Evolutionary conservation across 73 alveolate species (phyloP), one percentile per base, ranked within the genome.

Genomic region (Blepharisma stoltei): DNA sequence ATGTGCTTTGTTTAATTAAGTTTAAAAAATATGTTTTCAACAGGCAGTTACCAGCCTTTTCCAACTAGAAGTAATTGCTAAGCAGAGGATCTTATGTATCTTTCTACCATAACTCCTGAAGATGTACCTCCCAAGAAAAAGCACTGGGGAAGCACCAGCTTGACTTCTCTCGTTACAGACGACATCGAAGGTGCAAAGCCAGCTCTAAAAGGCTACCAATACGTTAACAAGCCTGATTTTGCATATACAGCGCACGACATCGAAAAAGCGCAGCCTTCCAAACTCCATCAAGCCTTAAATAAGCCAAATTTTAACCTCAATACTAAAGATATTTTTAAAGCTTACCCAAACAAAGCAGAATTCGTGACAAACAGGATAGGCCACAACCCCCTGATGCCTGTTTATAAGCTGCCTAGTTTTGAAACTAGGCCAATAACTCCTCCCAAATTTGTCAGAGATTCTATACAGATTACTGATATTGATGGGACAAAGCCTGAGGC

Each of bases 371-470:
- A 52, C 43, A 23, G 95, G 47, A 45, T 23, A 6, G 84, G 78
- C 11, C 71, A 71, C 67, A 71, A 85, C 69, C 97, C 98, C 7
- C 82, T 94, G 47, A 89, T 85, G 71, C 97, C 98, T 20, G 78
- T 55, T 55, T 94, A 94, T 76, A 82, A 79, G 53, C 85, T 94
- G 32, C 93, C 95, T 14, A 82, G 80, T 67, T 90, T 90, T 6
- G 97, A 91, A 73, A 78, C 78, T 37, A 88, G 89, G 55, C 96
- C 95, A 6, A 80, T 84, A 0, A 88, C 90, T 23, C 89, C 93
- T 9, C 97, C 98, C 0, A 88, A 88, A 66, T 94, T 92, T 86
- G 87, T 94, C 53, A 82, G 98, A 60, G 97, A 94, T 78, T 76
- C 88, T 25, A 91, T 89, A 67, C 88, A 84, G 69, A 86, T 86